Conservation (phyloP, 108 stramenopile species). For the Ochromonas danica region DNA sequence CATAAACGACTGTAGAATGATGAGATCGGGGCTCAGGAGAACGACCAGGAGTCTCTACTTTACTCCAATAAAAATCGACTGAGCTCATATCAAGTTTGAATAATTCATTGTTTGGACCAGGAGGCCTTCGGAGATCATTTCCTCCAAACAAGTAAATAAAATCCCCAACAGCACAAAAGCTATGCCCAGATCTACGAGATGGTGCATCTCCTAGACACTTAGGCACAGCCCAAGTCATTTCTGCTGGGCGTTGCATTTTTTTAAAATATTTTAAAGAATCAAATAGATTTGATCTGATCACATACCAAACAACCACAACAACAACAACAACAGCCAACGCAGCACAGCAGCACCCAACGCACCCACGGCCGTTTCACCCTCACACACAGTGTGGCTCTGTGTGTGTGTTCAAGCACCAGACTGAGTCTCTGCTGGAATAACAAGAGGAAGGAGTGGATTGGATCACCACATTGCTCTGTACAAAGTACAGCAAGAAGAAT, state of each 20-base stretch:
- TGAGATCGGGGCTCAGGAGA: constrained; percentile 64
- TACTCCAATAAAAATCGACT: constrained; percentile 57
- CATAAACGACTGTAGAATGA: constrained; percentile 61
- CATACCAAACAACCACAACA: too few species aligned
- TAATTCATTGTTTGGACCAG: constrained; percentile 67
- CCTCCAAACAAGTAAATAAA: constrained; percentile 71
- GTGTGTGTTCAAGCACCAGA: too few species aligned
- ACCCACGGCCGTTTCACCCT: too few species aligned
- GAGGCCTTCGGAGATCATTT: constrained; percentile 50
- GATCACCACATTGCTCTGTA: too few species aligned
- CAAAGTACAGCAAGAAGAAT: too few species aligned
- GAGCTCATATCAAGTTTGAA: constrained; percentile 70
- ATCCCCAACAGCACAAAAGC: constrained; percentile 60
- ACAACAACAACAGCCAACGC: too few species aligned
- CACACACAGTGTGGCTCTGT: too few species aligned
- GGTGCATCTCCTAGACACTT: constrained; percentile 65
- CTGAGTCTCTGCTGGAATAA: too few species aligned
- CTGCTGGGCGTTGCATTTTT: constrained; percentile 29
- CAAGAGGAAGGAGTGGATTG: too few species aligned
- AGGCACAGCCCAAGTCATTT: constrained; percentile 61
- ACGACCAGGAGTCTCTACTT: constrained; percentile 30
- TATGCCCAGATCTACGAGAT: constrained; percentile 71
- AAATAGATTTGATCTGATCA: too few species aligned
- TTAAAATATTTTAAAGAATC: too few species aligned
- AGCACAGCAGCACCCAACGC: too few species aligned